Conservation (phyloP, 2,329 filamentous ascomycete species). For the Karstenula rhodostoma region DNA sequence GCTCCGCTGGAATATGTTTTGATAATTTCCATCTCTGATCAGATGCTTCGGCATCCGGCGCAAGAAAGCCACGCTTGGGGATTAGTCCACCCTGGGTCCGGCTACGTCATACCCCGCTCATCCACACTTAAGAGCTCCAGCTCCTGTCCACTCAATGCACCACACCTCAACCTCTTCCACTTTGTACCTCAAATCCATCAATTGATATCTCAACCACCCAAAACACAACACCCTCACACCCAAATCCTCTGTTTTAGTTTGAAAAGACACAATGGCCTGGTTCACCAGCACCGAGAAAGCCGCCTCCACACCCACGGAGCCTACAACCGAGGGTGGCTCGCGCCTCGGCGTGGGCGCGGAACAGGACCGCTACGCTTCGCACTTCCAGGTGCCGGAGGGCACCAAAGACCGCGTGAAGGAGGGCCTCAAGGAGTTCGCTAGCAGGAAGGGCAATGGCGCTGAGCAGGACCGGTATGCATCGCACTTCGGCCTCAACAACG, state of each 20-base stretch:
- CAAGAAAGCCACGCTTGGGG: not conserved
- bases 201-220: not conserved
- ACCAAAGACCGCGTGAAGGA: slow-evolving; percentile 16
- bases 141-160: not conserved
- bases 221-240: not conserved
- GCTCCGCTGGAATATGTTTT: not conserved
- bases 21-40: not conserved
- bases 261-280: slow-evolving; percentile 17
- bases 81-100: not conserved
- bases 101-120: slow-evolving; percentile 9
- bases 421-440: slow-evolving; percentile 22
- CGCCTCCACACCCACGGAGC: slow-evolving; percentile 9
- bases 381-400: slow-evolving; percentile 27
- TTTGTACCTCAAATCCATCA: not conserved
- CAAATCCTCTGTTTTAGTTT: not conserved
- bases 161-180: not conserved
- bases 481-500: slow-evolving; percentile 39
- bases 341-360: slow-evolving; percentile 41
- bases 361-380: slow-evolving; percentile 38
- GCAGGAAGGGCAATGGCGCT: slow-evolving; percentile 36
- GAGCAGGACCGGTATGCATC: slow-evolving; percentile 43
- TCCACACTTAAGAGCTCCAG: slow-evolving; percentile 9
- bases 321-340: slow-evolving; percentile 18
- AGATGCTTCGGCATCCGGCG: not conserved
- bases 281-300: slow-evolving; percentile 22